phyloP scores from a whole-genome alignment of 257 asterid species.

The Lycium barbarum region DNA sequence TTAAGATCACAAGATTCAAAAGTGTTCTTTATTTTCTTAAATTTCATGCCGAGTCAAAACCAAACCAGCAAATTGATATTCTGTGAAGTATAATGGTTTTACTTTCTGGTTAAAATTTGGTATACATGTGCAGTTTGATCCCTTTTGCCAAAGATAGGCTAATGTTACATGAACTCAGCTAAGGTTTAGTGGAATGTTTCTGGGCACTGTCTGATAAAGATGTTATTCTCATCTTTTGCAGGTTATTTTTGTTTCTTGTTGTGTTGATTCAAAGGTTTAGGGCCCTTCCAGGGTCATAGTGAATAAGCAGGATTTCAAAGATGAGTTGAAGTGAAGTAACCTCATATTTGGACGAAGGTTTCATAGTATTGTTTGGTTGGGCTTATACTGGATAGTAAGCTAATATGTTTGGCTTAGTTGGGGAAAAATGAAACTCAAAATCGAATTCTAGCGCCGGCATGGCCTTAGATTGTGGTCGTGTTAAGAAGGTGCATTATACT shows the following conservation, averaged over 20 bases:
- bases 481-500: conserved; percentile 14
- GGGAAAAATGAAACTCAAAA: not conserved
- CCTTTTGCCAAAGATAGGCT: not conserved
- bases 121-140: not conserved
- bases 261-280: not conserved
- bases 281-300: not conserved
- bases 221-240: conserved; percentile 1
- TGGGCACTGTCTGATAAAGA: not conserved
- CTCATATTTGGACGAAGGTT: not conserved
- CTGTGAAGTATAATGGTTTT: too few relatives aligned
- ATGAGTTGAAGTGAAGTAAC: not conserved
- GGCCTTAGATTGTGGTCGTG: conserved; percentile 16
- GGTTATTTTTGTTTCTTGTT: conserved; percentile 2
- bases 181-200: conserved; percentile 3
- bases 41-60: too few relatives aligned
- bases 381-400: not conserved
- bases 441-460: not conserved
- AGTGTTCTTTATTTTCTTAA: too few relatives aligned
- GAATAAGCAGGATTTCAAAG: not conserved
- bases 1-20: too few relatives aligned
- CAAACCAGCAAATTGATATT: too few relatives aligned
- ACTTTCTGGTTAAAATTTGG: not conserved
- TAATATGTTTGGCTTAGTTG: not conserved
- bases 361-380: not conserved
- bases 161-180: not conserved